Evolutionary conservation across 1,284 basidiomycete genomes (phyloP).

Genomic region (Anthracocystis walkeri): DNA sequence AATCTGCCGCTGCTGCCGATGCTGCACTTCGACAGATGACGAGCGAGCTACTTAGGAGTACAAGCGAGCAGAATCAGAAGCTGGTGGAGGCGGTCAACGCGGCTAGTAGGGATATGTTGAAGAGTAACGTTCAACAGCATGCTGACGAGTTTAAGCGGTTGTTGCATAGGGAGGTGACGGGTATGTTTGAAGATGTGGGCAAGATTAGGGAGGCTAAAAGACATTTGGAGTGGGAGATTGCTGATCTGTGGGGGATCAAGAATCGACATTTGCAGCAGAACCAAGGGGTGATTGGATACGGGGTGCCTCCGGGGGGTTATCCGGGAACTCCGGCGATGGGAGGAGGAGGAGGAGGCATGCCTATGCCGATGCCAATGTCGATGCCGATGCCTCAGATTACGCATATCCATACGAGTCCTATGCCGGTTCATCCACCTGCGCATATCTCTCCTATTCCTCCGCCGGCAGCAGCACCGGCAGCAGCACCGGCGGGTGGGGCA

Average conservation of each 20-base stretch:
- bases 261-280: slow-evolving; percentile 29
- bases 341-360: background rate
- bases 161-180: slow-evolving; percentile 49
- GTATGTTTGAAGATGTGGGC: slow-evolving; percentile 65
- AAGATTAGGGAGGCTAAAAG: slow-evolving; percentile 62
- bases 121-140: slow-evolving; percentile 53
- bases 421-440: slow-evolving; percentile 19
- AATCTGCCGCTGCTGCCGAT: slow-evolving; percentile 43
- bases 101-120: slow-evolving; percentile 58
- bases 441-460: slow-evolving; percentile 27
- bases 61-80: slow-evolving; percentile 53
- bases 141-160: slow-evolving; percentile 60
- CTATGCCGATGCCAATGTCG: slow-evolving; percentile 24
- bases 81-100: slow-evolving; percentile 57
- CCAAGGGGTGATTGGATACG: slow-evolving; percentile 12
- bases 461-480: slow-evolving; percentile 8
- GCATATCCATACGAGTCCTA: slow-evolving; percentile 18
- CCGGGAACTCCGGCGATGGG: slow-evolving; percentile 11
- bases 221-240: slow-evolving; percentile 58
- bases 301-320: slow-evolving; percentile 27
- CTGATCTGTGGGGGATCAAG: slow-evolving; percentile 62
- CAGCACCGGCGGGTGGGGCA: background rate
- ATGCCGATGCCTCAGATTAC: slow-evolving; percentile 30
- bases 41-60: slow-evolving; percentile 43
- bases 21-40: slow-evolving; percentile 52